Evolutionary conservation across 495 filamentous ascomycete species (phyloP), one percentile per base, ranked within the genome.

Genomic region (Penicillium taxi): DNA sequence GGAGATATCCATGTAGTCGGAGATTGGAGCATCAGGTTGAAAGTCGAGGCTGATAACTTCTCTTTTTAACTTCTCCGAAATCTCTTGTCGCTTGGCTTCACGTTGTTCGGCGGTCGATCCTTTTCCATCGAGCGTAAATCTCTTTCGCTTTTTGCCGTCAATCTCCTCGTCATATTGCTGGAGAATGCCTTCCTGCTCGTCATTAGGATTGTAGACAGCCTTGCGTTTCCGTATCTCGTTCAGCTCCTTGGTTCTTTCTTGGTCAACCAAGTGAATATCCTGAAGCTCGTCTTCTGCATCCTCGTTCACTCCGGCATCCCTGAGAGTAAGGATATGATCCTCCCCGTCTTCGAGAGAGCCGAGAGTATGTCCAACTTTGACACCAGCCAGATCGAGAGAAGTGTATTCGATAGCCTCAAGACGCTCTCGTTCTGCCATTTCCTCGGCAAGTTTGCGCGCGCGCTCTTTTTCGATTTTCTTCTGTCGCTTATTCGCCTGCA

Each of bases 141-240:
- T 67, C 61, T 94, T 96, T 32, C 76, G 73, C 62, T 90, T 91
- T 65, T 94, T 95, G 37, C 87, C 88, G 26, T 85, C 76, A 31
- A 95, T 94, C 50, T 93, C 89, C 52, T 95, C 90, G 47, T 96
- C 91, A 53, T 98, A 98, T 39, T 98, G 86, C 15, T 78, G 72
- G 29, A 98, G 64, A 18, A 98, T 73, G 32, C 67, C 72, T 38
- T 78, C 66, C 33, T 77, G 82, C 35, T 72, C 73, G 37, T 78
- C 78, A 11, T 77, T 68, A 2, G 89, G 88, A 48, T 96, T 83
- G 49, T 98, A 98, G 2, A 79, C 77, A 0, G 84, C 84, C 61
- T 84, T 87, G 61, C 85, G 86, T 75, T 91, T 95, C 70, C 96
- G 95, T 30, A 89, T 60, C 35, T 90, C 79, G 11, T 94, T 63